Evolutionary conservation across 2,329 filamentous ascomycete species (phyloP).

Genomic region (Paecilomyces variotii): DNA sequence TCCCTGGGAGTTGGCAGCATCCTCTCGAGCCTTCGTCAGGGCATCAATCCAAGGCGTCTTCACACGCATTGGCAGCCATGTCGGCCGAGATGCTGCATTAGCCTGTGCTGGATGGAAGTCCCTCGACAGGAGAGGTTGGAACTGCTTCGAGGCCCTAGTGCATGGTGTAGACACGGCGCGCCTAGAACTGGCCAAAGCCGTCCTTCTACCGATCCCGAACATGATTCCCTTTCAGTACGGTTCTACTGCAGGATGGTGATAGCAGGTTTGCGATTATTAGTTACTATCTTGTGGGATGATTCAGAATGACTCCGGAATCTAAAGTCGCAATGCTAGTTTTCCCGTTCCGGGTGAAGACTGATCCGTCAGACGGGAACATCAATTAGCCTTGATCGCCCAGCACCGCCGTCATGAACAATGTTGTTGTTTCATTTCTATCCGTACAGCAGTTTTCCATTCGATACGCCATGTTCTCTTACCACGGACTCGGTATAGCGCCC

Average conservation of each 20-base stretch:
- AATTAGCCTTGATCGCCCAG: background rate
- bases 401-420: background rate
- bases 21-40: conserved; percentile 45
- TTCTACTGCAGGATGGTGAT: background rate
- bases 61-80: conserved; percentile 49
- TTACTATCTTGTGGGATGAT: background rate
- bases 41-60: conserved; percentile 64
- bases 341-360: conserved; percentile 1
- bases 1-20: conserved; percentile 19
- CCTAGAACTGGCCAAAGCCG: conserved; percentile 13
- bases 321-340: background rate
- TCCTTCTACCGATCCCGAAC: conserved; percentile 14
- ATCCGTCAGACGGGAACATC: background rate
- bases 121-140: conserved; percentile 6
- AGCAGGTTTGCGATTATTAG: background rate
- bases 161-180: conserved; percentile 8
- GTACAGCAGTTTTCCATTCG: background rate
- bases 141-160: conserved; percentile 6
- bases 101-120: conserved; percentile 21
- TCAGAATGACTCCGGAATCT: background rate
- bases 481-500: background rate
- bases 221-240: conserved; percentile 5
- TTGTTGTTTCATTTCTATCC: conserved; percentile 3
- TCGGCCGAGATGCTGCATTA: conserved; percentile 21
- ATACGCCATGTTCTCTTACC: background rate